phyloP scores from a whole-genome alignment of 768 basidiomycete species.

The Mycena latifolia region DNA sequence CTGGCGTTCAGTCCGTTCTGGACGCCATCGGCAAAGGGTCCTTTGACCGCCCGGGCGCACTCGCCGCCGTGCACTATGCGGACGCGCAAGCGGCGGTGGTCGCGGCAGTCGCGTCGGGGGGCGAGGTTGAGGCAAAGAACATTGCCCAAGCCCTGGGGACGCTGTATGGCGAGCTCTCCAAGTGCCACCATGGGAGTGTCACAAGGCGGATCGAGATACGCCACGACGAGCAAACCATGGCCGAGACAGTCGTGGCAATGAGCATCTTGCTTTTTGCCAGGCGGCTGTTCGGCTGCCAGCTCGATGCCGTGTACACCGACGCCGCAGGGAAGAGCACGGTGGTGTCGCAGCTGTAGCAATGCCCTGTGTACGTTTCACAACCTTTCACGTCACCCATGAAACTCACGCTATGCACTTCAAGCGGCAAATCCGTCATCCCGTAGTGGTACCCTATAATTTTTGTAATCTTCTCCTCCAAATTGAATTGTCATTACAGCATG shows the following conservation, averaged over 20 bases:
- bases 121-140: not conserved
- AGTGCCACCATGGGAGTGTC: not conserved
- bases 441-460: no score
- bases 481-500: no score
- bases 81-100: conserved; percentile 1
- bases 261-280: not conserved
- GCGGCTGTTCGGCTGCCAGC: not conserved
- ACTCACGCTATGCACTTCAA: no score
- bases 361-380: no score
- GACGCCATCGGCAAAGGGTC: not conserved
- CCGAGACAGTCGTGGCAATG: conserved; percentile 1
- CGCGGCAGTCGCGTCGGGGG: not conserved
- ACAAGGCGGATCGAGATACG: not conserved
- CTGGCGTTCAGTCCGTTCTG: not conserved
- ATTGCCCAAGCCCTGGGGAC: not conserved
- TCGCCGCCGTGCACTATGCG: not conserved
- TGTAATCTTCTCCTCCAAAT: no score
- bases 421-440: no score
- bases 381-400: no score
- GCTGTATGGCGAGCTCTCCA: not conserved
- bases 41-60: not conserved
- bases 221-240: not conserved
- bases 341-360: not conserved
- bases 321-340: not conserved
- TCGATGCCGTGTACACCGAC: not conserved